These are phyloP conservation scores for Niebla homalea DNA, from an alignment of 495 filamentous ascomycete species.

Conservation along the genomic window DNA sequence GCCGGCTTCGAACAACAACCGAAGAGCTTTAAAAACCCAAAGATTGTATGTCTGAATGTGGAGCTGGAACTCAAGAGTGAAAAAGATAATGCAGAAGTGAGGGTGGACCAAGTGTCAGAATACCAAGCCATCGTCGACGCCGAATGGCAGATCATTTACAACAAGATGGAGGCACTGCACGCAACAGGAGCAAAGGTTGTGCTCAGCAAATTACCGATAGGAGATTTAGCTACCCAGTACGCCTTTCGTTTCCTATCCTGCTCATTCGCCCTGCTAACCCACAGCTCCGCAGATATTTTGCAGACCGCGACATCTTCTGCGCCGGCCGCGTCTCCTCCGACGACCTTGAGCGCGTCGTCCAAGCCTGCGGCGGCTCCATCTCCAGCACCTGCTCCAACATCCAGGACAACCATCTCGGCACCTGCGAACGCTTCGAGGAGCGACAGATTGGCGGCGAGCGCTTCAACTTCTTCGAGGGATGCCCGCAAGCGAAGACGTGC, in stretches of 20 bases:
- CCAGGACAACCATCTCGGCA: conserved; percentile 74
- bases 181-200: conserved; percentile 94
- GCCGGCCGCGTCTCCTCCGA: conserved; percentile 86
- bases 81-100: conserved; percentile 97
- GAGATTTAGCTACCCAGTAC: conserved; percentile 89
- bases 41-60: conserved; percentile 92
- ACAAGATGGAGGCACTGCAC: conserved; percentile 90
- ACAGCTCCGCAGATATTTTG: conserved; percentile 55
- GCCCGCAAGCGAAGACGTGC: conserved; percentile 89
- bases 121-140: conserved; percentile 99
- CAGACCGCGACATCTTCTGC: conserved; percentile 96
- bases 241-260: conserved; percentile 16
- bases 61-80: conserved; percentile 96
- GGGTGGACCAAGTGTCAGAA: conserved; percentile 95
- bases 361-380: conserved; percentile 81
- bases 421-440: conserved; percentile 85
- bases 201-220: conserved; percentile 91
- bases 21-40: conserved; percentile 84
- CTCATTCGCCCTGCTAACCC: conserved; percentile 7
- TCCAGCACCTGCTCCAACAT: conserved; percentile 98
- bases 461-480: conserved; percentile 96
- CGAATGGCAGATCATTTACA: conserved; percentile 98
- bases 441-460: conserved; percentile 93
- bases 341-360: conserved; percentile 90
- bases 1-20: conserved; percentile 99